Base-by-base conservation (phyloP, 352 stramenopile genomes). In the Globisporangium echinulatum region DNA sequence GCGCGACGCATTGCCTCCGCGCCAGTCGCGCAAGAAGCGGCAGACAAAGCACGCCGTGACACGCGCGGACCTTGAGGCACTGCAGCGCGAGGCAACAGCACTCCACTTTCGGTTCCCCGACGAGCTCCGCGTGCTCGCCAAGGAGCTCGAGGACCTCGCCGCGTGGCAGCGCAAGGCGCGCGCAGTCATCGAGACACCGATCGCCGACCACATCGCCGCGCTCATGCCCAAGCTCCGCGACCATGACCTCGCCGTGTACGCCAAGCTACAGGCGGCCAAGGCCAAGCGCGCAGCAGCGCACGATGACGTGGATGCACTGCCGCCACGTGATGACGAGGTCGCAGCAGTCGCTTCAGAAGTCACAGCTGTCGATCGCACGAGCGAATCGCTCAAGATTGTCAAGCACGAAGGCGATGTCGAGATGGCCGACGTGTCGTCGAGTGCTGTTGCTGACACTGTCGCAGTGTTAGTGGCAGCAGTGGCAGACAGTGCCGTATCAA, bases 11-110 rank as follows among this genome's bases (percentile, higher is more conserved):
- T 75, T 94, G 13, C 85, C 85, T 17, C 82, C 82, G 33, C 76
- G 85, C 3, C 85, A 92, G 54, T 94, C 85, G 7, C 69, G 85
- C 7, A 94, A 94, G 51, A 92, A 90, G 36, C 79, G 85, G 6
- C 66, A 88, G 57, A 63, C 71, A 2, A 90, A 88, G 52, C 63
- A 89, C 14, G 53, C 64, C 2, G 88, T 90, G 15, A 88, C 75
- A 9, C 67, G 82, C 14, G 76, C 77, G 4, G 70, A 89, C 37
- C 58, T 96, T 6, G 64, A 74, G 7, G 63, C 64, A 14, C 64
- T 96, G 36, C 52, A 88, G 46, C 61, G 72, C 4, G 80, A 95
- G 49, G 87, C 82, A 2, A 78, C 68, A 14, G 49, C 47, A 8
- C 52, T 96, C 7, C 71, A 63, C 11, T 96, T 94, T 58, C 56